Evolutionary conservation across 257 asterid species (phyloP).

Genomic region (Ballota nigra): DNA sequence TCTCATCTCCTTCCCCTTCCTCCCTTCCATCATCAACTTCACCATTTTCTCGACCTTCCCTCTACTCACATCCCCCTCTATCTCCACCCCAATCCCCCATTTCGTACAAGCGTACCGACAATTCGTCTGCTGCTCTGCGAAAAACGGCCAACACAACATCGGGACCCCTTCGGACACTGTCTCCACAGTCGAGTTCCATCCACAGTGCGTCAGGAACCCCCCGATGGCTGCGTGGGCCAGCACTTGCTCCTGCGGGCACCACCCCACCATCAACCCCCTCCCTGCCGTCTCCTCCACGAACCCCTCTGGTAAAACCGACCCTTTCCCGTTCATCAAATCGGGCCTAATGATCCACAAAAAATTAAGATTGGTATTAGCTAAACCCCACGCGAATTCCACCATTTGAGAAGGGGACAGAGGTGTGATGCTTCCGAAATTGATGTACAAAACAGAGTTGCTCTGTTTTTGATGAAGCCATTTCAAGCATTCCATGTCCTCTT

Average conservation of each 20-base stretch:
- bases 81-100: slow-evolving; percentile 45
- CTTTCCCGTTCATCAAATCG: slow-evolving; percentile 38
- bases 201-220: slow-evolving; percentile 45
- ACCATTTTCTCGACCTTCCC: slow-evolving; percentile 39
- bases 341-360: slow-evolving; percentile 49
- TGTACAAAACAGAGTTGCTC: slow-evolving; percentile 32
- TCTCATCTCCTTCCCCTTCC: slow-evolving; percentile 41
- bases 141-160: slow-evolving; percentile 56
- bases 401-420: slow-evolving; percentile 32
- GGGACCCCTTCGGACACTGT: slow-evolving; percentile 42
- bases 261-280: slow-evolving; percentile 39
- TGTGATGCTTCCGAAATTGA: slow-evolving; percentile 47
- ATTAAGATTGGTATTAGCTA: slow-evolving; percentile 31
- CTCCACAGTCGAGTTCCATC: slow-evolving; percentile 50
- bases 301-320: slow-evolving; percentile 28
- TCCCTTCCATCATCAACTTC: slow-evolving; percentile 45
- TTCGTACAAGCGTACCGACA: slow-evolving; percentile 37
- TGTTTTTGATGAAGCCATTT: slow-evolving; percentile 34
- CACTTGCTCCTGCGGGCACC: slow-evolving; percentile 53
- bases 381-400: slow-evolving; percentile 48
- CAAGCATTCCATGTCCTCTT: slow-evolving; percentile 38
- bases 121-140: slow-evolving; percentile 54
- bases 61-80: slow-evolving; percentile 35
- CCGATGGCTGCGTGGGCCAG: slow-evolving; percentile 37
- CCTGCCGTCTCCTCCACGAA: slow-evolving; percentile 36